phyloP scores from a whole-genome alignment of 2,329 filamentous ascomycete species.

The Ilyonectria mors-panacis region DNA sequence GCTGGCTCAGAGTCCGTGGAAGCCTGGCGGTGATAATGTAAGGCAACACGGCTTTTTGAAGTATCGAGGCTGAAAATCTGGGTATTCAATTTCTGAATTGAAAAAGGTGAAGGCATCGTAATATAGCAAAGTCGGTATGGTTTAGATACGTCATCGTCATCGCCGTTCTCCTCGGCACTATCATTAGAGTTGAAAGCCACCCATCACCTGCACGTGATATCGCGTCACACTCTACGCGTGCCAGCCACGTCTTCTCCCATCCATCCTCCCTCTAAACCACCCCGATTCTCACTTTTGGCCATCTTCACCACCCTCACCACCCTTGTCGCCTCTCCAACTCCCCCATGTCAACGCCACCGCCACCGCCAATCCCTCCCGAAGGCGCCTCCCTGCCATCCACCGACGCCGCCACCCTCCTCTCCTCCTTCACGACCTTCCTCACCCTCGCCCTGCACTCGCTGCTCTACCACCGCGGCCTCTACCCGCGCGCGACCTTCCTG shows the following conservation, averaged over 20 bases:
- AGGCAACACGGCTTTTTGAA: too few species aligned
- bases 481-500: conserved; percentile 84
- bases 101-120: not conserved
- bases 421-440: conserved; percentile 84
- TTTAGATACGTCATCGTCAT: conserved; percentile 19
- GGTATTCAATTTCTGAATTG: not conserved
- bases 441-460: conserved; percentile 88
- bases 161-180: not conserved
- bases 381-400: conserved; percentile 50
- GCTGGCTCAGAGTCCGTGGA: not conserved
- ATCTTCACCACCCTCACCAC: not conserved
- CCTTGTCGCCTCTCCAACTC: conserved; percentile 15
- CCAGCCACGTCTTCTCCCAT: conserved; percentile 20
- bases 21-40: not conserved
- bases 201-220: conserved; percentile 40
- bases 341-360: conserved; percentile 6
- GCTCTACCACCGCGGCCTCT: conserved; percentile 85
- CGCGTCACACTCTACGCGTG: conserved; percentile 47
- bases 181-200: conserved; percentile 1
- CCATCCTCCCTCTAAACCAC: conserved; percentile 17
- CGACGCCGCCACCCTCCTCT: conserved; percentile 67
- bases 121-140: not conserved
- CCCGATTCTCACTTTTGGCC: not conserved
- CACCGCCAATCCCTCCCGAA: conserved; percentile 6
- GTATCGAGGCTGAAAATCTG: not conserved